Conservation (phyloP, 768 basidiomycete genomes). For the Boletus tomentosulus region DNA sequence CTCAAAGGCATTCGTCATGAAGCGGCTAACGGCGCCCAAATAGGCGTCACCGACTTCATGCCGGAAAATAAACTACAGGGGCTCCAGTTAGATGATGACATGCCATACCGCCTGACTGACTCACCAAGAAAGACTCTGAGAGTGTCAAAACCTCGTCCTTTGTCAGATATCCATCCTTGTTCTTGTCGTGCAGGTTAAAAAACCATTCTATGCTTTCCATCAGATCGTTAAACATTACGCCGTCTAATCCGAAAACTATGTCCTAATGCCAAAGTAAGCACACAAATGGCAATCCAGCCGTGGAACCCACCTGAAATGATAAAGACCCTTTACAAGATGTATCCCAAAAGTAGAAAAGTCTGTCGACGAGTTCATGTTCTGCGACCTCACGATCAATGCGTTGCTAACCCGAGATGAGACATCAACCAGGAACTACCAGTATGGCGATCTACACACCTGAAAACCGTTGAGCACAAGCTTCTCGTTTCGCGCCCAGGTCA, state of each 20-base stretch:
- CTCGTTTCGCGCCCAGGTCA: conserved; percentile 94
- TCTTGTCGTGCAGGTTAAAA: conserved; percentile 92
- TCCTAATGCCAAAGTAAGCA: conserved; percentile 50
- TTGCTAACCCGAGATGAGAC: conserved; percentile 45
- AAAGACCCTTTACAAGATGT: conserved; percentile 72
- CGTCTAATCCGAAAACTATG: conserved; percentile 81
- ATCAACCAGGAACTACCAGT: conserved; percentile 1
- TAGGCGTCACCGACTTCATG: conserved; percentile 96
- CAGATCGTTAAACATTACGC: conserved; percentile 92
- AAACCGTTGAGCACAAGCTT: conserved; percentile 90
- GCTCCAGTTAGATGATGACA: conserved; percentile 2
- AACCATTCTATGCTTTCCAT: conserved; percentile 99
- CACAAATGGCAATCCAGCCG: background rate
- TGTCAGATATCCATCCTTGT: conserved; percentile 91
- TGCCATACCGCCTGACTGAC: background rate
- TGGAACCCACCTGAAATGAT: conserved; percentile 70
- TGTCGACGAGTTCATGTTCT: conserved; percentile 93
- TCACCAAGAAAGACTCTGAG: conserved; percentile 88
- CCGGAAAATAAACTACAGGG: conserved; percentile 91
- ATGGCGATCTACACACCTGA: conserved; percentile 45
- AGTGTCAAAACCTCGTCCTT: conserved; percentile 96
- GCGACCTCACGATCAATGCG: conserved; percentile 86
- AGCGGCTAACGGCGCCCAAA: conserved; percentile 91
- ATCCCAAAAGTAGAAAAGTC: conserved; percentile 96
- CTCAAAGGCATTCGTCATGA: conserved; percentile 98